phyloP scores from a whole-genome alignment of 2,329 filamentous ascomycete genomes.

The Fusarium acutatum region DNA sequence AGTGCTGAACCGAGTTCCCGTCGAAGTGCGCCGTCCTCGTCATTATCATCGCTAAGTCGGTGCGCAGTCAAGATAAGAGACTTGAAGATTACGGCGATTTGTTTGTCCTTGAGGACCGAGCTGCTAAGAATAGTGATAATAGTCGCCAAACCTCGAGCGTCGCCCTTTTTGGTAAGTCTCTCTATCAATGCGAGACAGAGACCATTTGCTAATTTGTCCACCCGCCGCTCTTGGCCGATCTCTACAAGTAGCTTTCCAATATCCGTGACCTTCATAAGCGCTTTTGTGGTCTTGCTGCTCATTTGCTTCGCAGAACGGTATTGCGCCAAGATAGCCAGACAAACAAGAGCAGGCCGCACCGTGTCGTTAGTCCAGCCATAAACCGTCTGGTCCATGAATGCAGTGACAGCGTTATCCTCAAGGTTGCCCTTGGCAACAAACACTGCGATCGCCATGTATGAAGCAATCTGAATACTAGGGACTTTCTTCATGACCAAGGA shows the following conservation, averaged over 20 bases:
- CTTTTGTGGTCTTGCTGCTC: conserved; percentile 74
- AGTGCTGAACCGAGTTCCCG: conserved; percentile 72
- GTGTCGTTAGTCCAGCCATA: conserved; percentile 80
- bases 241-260: conserved; percentile 67
- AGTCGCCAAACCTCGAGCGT: conserved; percentile 63
- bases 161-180: conserved; percentile 67
- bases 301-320: conserved; percentile 76
- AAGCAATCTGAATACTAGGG: conserved; percentile 82
- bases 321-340: conserved; percentile 82
- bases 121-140: conserved; percentile 70
- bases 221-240: conserved; percentile 70
- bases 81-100: conserved; percentile 72
- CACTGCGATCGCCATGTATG: conserved; percentile 90
- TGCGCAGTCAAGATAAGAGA: conserved; percentile 69
- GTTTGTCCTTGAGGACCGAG: conserved; percentile 68
- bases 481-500: conserved; percentile 79
- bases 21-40: conserved; percentile 64
- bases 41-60: conserved; percentile 63
- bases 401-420: conserved; percentile 80
- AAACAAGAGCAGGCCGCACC: conserved; percentile 76
- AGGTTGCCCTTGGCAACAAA: conserved; percentile 84
- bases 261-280: conserved; percentile 69
- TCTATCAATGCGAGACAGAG: conserved; percentile 73
- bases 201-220: conserved; percentile 77
- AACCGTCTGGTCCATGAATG: conserved; percentile 89